Conservation (phyloP, 1,139 yeast genomes). For the Protomyces inundatus region DNA sequence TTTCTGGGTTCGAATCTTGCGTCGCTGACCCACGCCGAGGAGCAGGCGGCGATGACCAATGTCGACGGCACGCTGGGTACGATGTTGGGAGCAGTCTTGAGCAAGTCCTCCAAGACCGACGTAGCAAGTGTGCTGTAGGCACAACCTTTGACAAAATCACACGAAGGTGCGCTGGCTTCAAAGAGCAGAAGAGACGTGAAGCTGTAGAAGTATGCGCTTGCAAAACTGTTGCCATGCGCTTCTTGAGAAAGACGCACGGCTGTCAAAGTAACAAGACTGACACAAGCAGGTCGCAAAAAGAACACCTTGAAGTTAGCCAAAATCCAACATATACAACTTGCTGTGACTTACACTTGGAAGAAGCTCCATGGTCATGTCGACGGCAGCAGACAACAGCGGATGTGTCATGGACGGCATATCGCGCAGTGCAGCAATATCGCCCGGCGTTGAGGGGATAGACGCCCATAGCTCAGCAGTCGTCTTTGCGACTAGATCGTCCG, state of each 20-base stretch:
- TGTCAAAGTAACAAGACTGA: not conserved
- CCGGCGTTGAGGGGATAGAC: not conserved
- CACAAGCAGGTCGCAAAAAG: not conserved
- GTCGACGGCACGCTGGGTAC: not conserved
- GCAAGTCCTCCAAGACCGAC: slow-evolving; percentile 2
- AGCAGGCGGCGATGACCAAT: slow-evolving; percentile 2
- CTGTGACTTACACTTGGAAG: not conserved
- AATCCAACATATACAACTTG: too few relatives aligned
- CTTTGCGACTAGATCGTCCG: not conserved
- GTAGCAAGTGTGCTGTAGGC: not conserved
- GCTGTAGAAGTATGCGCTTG: slow-evolving; percentile 3
- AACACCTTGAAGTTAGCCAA: not conserved
- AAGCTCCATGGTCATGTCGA: not conserved
- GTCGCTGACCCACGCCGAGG: not conserved
- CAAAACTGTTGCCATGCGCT: not conserved
- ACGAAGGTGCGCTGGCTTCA: slow-evolving; percentile 1
- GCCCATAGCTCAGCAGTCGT: slow-evolving; percentile 1
- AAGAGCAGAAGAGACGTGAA: slow-evolving; percentile 11
- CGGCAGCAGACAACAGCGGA: not conserved
- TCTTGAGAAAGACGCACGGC: slow-evolving; percentile 1
- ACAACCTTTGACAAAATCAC: not conserved
- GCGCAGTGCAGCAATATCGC: not conserved
- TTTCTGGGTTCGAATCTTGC: not conserved
- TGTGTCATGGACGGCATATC: not conserved
- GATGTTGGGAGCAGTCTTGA: not conserved